A percentile compares a stretch with the other conserved stretches of the same genome.
Evolutionary conservation across 2,329 filamentous ascomycete genomes (phyloP).

Genomic region (Sporothrix inflata): DNA sequence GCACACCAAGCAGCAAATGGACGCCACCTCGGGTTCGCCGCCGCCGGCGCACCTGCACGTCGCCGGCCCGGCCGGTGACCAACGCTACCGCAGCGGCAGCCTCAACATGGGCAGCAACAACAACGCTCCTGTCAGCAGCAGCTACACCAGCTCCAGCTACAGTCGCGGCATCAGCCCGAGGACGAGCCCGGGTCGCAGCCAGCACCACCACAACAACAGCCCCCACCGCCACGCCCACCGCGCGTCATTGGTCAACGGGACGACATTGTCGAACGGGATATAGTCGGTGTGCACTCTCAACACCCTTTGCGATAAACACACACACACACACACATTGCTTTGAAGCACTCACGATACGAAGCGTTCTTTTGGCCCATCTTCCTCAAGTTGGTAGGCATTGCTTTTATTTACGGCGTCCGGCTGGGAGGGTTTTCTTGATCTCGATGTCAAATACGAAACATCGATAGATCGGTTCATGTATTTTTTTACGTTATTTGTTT

Average conservation of each 20-base stretch:
- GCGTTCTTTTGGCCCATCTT: background rate
- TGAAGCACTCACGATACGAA: background rate
- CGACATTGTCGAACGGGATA: slow-evolving; percentile 38
- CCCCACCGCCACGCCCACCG: slow-evolving; percentile 20
- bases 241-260: slow-evolving; percentile 2
- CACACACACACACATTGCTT: slow-evolving; percentile 33
- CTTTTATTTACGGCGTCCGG: background rate
- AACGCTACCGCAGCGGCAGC: background rate
- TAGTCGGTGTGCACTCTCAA: slow-evolving; percentile 4
- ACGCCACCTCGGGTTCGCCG: slow-evolving; percentile 55
- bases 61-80: slow-evolving; percentile 24
- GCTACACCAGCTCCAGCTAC: slow-evolving; percentile 24
- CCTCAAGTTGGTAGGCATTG: background rate
- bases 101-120: background rate
- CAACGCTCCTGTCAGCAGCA: slow-evolving; percentile 31
- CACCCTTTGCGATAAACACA: background rate
- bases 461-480: background rate
- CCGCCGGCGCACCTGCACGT: slow-evolving; percentile 31
- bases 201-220: slow-evolving; percentile 21
- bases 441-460: slow-evolving; percentile 15
- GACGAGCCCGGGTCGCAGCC: slow-evolving; percentile 14
- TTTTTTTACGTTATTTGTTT: background rate
- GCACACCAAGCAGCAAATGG: slow-evolving; percentile 69
- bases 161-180: slow-evolving; percentile 16
- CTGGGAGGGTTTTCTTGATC: background rate